Evolutionary conservation across 2,329 filamentous ascomycete species (phyloP).

Genomic region (Sclerotinia subarctica): DNA sequence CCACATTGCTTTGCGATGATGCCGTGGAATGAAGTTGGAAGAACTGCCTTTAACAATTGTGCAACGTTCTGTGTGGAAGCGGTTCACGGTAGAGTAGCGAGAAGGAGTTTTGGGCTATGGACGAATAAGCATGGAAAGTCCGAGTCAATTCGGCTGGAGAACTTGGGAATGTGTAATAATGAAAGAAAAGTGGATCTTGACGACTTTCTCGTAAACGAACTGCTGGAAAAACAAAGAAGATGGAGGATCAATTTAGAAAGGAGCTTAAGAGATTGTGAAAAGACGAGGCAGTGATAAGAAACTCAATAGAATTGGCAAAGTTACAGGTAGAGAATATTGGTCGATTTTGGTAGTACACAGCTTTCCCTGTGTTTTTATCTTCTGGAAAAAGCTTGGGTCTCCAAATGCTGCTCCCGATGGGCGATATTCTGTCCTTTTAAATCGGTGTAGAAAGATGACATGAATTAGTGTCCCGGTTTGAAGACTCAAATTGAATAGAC

Average conservation of each 20-base stretch:
- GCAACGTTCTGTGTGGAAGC: constrained; percentile 4
- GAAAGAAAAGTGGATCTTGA: constrained; percentile 15
- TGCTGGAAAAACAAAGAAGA: constrained; percentile 4
- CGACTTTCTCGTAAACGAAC: constrained; percentile 2
- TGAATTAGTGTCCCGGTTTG: neutral
- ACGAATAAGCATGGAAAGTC: constrained; percentile 6
- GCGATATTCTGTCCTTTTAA: neutral
- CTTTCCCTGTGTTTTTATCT: too few relatives aligned
- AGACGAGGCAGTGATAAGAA: neutral
- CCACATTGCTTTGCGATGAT: constrained; percentile 69
- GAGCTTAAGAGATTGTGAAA: neutral
- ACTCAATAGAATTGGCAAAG: neutral
- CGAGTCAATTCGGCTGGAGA: neutral
- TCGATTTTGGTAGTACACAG: neutral
- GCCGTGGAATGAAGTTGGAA: constrained; percentile 15
- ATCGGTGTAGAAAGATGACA: neutral
- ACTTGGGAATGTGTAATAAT: constrained; percentile 7
- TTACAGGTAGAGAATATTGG: too few relatives aligned
- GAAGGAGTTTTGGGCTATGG: neutral
- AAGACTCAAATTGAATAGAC: neutral
- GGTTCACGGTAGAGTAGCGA: neutral
- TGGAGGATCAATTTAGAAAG: constrained; percentile 12
- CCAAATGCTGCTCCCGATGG: neutral
- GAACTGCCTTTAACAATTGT: constrained; percentile 17
- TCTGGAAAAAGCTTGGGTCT: neutral